Base-by-base conservation (phyloP, 1,139 yeast genomes). In the Debaryomyces nepalensis region DNA sequence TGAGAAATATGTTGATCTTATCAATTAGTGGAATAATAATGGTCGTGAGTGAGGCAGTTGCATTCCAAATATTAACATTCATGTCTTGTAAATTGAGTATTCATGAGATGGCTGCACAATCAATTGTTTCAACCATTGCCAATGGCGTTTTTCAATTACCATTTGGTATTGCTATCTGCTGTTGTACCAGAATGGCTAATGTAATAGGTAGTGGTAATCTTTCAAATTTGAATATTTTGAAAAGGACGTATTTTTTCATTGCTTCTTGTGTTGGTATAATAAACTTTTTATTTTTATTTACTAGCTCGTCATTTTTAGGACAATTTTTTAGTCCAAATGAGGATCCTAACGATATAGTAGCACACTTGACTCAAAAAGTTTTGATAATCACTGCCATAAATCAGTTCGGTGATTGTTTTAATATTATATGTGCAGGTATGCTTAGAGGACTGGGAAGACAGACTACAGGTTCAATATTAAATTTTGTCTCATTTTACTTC, bases 61-160 rank as follows among this genome's bases (percentile, higher is more conserved):
- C 32, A 15, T 29, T 29, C 16, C 32, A 29, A 29, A 29, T 29
- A 29, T 29, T 29, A 29, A 29, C 32, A 3, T 29, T 29, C n/a
- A 29, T 29, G 32, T 14, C 32, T 29, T 29, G 32, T 14, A 29
- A 29, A 11, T 14, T 29, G 15, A 29, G 19, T 19, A 29, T 29
- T 12, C 32, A 29, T 15, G 32, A 29, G 15, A 29, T 29, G 32
- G 32, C 32, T 29, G 32, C 32, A 14, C 32, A 29, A 29, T 29
- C 32, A 15, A 29, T 29, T 29, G 21, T 16, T 12, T 29, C 32
- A 15, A 29, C 32, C 8, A 29, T 29, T 29, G 32, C 32, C 12
- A 29, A 29, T 15, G 32, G 32, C 6, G 32, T 29, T 6, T 29
- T 29, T 29, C 32, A 29, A 29, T 6, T 29, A 19, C 32, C 32